phyloP scores from a whole-genome alignment of 176 grass and related monocot species.

The Aegilops umbellulata region DNA sequence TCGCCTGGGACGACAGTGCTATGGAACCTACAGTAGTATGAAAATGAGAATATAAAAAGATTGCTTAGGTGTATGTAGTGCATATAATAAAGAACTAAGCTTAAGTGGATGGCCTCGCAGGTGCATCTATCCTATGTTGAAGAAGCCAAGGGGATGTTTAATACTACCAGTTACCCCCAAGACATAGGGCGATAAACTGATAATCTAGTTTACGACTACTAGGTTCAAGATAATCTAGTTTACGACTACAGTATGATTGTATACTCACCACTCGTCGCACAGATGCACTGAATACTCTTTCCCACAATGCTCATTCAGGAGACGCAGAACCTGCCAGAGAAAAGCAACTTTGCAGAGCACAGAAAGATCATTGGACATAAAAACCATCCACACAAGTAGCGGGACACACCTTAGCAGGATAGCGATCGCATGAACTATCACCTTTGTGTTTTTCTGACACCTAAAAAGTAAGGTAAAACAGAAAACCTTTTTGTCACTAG shows the following conservation, averaged over 20 bases:
- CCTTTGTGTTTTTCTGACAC: conserved; percentile 83
- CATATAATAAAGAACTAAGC: conserved; percentile 16
- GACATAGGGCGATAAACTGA: background rate
- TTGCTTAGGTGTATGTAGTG: background rate
- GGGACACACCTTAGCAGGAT: conserved; percentile 62
- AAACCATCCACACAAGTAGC: conserved; percentile 3
- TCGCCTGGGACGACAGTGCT: conserved; percentile 73
- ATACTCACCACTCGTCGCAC: conserved; percentile 87
- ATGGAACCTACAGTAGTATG: conserved; percentile 63
- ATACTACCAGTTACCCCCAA: conserved; percentile 5
- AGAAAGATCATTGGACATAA: background rate
- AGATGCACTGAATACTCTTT: conserved; percentile 65
- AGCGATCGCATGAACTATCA: conserved; percentile 42
- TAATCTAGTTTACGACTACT: background rate
- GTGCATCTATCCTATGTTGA: conserved; percentile 15
- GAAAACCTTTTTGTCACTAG: background rate
- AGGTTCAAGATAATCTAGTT: background rate
- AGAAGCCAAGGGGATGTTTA: background rate
- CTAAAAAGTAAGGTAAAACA: conserved; percentile 36
- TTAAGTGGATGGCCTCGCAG: background rate
- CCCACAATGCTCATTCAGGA: conserved; percentile 77
- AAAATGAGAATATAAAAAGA: background rate
- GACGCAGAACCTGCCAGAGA: conserved; percentile 63
- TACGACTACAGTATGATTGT: background rate
- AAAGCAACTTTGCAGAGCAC: background rate